Base-by-base conservation (phyloP, 78 protist genomes). In the Acrasis kona region DNA sequence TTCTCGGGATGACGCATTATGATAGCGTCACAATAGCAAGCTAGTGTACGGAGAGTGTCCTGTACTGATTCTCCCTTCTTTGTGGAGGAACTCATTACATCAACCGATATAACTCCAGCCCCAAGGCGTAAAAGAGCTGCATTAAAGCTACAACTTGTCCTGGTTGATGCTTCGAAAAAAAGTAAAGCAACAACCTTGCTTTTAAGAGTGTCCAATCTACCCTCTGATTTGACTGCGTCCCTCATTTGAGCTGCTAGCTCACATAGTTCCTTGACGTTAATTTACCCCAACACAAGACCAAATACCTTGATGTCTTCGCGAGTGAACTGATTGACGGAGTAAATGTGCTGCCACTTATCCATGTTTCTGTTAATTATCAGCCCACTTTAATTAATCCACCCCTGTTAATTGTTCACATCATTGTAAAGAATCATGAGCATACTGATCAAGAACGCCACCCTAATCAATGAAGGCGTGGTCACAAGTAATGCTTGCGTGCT, bases 81-180 rank as follows among this genome's bases (percentile, higher is more conserved):
- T 31, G 87, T 86, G 10, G 86, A 75, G 36, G 75, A 32, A 5
- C 87, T 67, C 5, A 72, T 4, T 40, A 66, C 68, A 32, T 34
- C 39, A 31, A 94, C 72, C 32, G 58, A 0, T 27, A 94, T 41
- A 27, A 91, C 95, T 58, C 34, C 31, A 10, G 96, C 98, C 37
- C 98, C 98, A 0, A 92, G 86, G 27, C 90, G 79, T 76, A 77
- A 84, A 92, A 94, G 89, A 41, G 98, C 98, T 39, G 95, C 89
- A 37, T 66, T 68, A 78, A 94, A 94, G 65, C 94, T 89, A 39
- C 86, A 80, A 67, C 67, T 66, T 10, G 98, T 94, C 65, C 98
- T 86, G 30, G 95, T 85, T 19, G 88, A 78, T 38, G 96, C 92
- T 81, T 91, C 97, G 76, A 86, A 93, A 83, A 93, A 93, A 65